Base-by-base conservation (phyloP, 108 stramenopile genomes). In the Cyclotella sp. region DNA sequence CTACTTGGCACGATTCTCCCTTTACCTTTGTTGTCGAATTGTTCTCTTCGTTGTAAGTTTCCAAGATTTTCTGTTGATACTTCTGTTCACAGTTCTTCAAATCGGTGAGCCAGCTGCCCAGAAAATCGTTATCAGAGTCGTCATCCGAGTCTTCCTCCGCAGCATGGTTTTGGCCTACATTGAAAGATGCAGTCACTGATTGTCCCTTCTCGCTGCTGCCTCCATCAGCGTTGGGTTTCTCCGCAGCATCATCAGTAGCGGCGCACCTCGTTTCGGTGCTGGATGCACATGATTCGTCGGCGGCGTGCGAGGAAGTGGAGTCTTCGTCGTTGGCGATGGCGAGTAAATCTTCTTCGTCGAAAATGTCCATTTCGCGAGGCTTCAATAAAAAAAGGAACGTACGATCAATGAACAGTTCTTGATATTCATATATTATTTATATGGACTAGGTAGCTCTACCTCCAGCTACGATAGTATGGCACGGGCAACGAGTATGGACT, bases 311-410 rank as follows among this genome's bases (percentile, higher is more conserved):
- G 12, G 61, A 63, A 21, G 72, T 63, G 39, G 51, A 54, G n/a
- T 40, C 63, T 18, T 41, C 57, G 59, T 76, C 75, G 9, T 76
- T 55, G 27, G 64, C 75, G 12, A 76, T 76, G 10, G 75, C 75
- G 55, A 76, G 75, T 34, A 76, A 43, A 21, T 76, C 75, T n/a
- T 24, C 75, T 60, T 65, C 66, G 45, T 76, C 66, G 57, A 76
- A 76, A 42, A 76, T 68, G 22, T 76, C 75, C 40, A 42, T 57
- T 9, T 14, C 63, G 58, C 60, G 1, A 3, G 12, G 7, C 7
- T 7, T 7, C 53, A 45, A 45, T n/a, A n/a, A n/a, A n/a, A n/a
- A n/a, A n/a, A n/a, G n/a, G n/a, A n/a, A n/a, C n/a, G n/a, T n/a
- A n/a, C n/a, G n/a, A n/a, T n/a, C n/a, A n/a, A n/a, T n/a, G n/a